These are phyloP conservation scores for Trichosporon sp. DNA, from an alignment of 1,284 basidiomycete genomes.

Conservation along the genomic window DNA sequence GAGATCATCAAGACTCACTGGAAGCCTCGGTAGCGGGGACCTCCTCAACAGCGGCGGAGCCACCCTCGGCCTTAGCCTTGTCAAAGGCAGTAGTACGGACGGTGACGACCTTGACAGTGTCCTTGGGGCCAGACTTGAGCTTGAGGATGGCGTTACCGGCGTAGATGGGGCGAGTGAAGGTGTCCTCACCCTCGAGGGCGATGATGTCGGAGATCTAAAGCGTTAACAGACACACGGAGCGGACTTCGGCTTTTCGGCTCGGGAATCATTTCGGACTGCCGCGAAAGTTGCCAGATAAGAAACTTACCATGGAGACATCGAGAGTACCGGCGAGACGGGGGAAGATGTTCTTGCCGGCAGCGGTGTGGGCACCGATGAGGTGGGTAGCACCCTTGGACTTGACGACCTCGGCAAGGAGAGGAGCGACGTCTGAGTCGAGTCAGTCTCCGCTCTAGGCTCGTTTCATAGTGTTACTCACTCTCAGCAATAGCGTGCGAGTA, in stretches of 20 bases:
- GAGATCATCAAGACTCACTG: slow-evolving; percentile 54
- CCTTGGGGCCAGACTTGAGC: slow-evolving; percentile 70
- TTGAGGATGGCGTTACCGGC: slow-evolving; percentile 97
- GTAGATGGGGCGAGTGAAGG: slow-evolving; percentile 92
- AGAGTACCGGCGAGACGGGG: slow-evolving; percentile 88
- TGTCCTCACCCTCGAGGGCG: slow-evolving; percentile 74
- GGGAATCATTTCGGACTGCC: neutral
- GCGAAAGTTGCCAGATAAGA: neutral
- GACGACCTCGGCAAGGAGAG: slow-evolving; percentile 60
- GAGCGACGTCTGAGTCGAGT: slow-evolving; percentile 57
- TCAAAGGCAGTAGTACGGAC: slow-evolving; percentile 93
- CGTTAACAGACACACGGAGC: slow-evolving; percentile 14
- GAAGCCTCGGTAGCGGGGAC: slow-evolving; percentile 70
- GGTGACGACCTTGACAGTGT: slow-evolving; percentile 87
- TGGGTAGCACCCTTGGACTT: slow-evolving; percentile 69
- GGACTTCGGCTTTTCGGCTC: neutral
- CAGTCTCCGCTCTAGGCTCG: neutral
- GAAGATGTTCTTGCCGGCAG: slow-evolving; percentile 71
- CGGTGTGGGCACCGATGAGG: slow-evolving; percentile 78
- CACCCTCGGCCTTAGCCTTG: slow-evolving; percentile 63
- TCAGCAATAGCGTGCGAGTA: slow-evolving; percentile 58
- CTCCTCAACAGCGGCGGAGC: slow-evolving; percentile 65
- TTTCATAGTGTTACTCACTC: slow-evolving; percentile 41
- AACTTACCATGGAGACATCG: slow-evolving; percentile 66
- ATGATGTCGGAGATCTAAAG: slow-evolving; percentile 85